Conservation (phyloP, 345 rosid genomes). For the Passiflora organensis region DNA sequence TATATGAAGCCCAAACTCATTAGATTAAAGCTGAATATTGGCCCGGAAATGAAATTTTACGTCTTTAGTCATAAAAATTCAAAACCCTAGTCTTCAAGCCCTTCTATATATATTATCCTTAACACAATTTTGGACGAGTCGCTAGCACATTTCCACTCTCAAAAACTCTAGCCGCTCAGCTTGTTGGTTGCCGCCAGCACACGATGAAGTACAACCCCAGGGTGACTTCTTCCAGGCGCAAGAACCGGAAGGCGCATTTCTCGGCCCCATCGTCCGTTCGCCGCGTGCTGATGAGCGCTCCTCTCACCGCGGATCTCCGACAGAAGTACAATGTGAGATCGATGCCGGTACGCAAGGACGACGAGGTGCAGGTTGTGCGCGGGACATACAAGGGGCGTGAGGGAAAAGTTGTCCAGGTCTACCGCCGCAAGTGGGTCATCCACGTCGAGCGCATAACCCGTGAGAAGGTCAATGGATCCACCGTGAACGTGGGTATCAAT, state of each 20-base stretch:
- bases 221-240: background rate
- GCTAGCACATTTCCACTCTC: too few relatives aligned
- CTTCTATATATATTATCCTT: too few relatives aligned
- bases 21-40: too few relatives aligned
- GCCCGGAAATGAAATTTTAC: too few relatives aligned
- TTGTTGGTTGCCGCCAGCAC: background rate
- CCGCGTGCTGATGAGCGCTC: background rate
- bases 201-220: background rate
- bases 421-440: conserved; percentile 77
- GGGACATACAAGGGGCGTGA: background rate
- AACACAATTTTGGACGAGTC: too few relatives aligned
- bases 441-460: conserved; percentile 76
- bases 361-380: background rate
- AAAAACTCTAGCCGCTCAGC: background rate
- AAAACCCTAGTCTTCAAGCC: too few relatives aligned
- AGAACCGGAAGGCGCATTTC: conserved; percentile 61
- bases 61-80: too few relatives aligned
- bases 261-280: background rate
- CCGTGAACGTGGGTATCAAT: conserved; percentile 65
- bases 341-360: conserved; percentile 50
- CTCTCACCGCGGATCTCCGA: background rate
- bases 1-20: too few relatives aligned
- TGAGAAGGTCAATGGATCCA: conserved; percentile 75
- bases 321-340: conserved; percentile 74
- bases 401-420: conserved; percentile 14